phyloP scores from a whole-genome alignment of 1,284 basidiomycete species.

The Mycosarcoma mackinlayi region DNA sequence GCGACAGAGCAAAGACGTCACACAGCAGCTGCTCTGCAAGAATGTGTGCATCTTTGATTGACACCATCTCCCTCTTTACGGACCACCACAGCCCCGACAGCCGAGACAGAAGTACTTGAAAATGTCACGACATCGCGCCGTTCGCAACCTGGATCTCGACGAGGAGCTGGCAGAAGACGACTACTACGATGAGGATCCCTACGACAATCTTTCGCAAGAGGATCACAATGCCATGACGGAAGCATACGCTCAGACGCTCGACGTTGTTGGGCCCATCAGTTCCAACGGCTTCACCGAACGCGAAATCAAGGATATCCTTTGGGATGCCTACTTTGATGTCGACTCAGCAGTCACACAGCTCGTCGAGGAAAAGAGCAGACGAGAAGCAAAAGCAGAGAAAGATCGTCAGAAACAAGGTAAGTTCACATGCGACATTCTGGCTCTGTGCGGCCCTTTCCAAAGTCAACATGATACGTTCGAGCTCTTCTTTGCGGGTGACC shows the following conservation, averaged over 20 bases:
- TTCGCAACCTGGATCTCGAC: slow-evolving; percentile 87
- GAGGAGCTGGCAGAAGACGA: slow-evolving; percentile 77
- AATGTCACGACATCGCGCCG: slow-evolving; percentile 78
- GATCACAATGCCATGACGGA: slow-evolving; percentile 57
- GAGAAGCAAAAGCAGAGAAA: slow-evolving; percentile 52
- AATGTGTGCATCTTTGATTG: not conserved
- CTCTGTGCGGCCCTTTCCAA: slow-evolving; percentile 28
- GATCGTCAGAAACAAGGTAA: slow-evolving; percentile 55
- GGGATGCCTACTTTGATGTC: slow-evolving; percentile 89
- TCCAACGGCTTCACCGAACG: slow-evolving; percentile 58
- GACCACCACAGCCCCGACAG: slow-evolving; percentile 1
- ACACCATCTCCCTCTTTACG: not conserved
- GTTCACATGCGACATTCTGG: slow-evolving; percentile 11
- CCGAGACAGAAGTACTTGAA: not conserved
- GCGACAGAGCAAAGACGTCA: too few species aligned
- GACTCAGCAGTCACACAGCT: slow-evolving; percentile 81
- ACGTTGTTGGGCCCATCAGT: slow-evolving; percentile 55
- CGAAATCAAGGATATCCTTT: slow-evolving; percentile 81
- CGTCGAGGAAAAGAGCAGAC: slow-evolving; percentile 57
- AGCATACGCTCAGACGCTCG: slow-evolving; percentile 48
- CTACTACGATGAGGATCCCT: slow-evolving; percentile 69
- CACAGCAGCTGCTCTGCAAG: slow-evolving; percentile 16
- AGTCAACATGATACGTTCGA: slow-evolving; percentile 11
- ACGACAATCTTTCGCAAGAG: slow-evolving; percentile 59
- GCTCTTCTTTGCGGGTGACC: slow-evolving; percentile 9